Base-by-base conservation (phyloP, 2,329 filamentous ascomycete species). In the Coniochaeta sp. region DNA sequence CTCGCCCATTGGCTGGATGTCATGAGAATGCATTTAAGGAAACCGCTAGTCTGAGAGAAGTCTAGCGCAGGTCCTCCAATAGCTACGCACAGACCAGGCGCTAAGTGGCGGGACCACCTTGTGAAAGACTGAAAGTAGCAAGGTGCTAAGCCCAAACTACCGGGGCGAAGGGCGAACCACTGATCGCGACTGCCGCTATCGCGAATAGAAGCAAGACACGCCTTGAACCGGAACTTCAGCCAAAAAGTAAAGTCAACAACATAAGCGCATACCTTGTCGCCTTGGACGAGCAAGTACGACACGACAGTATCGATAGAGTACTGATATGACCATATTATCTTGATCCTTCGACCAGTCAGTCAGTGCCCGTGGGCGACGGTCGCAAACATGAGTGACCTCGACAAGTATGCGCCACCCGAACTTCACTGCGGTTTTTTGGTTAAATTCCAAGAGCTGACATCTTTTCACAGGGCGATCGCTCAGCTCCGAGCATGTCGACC, bases 401-500 rank as follows among this genome's bases (percentile, higher is more conserved):
- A 57, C 55, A 57, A 57, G 55, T 57, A 62, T 58, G 55, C 6
- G 16, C 47, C 24, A 7, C 14, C 47, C n/a, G 38, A 40, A n/a
- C 16, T 19, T 19, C 16, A 40, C 34, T 36, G 9, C 34, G 14
- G 5, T 12, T 36, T 4, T 38, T 9, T 38, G 3, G 16, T 34
- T 34, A n/a, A 40, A 17, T 9, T 17, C 6, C 16, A 16, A 40
- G 38, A 30, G 26, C 47, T 52, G 17, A 52, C 47, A 12, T 30
- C 58, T 62, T 61, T 60, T 55, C 24, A 57, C 65, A 97, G 93
- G 77, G 93, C 93, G 62, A 99, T 99, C 72, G 89, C 91, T 74
- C 93, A 97, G 76, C 82, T 99, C 71, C 91, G 95, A 79, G 90
- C 92, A 72, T 99, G 95, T 77, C 90, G 93, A 63, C 93, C 93